phyloP scores from a whole-genome alignment of 2,329 filamentous ascomycete genomes.

The Xylariaceae sp. region DNA sequence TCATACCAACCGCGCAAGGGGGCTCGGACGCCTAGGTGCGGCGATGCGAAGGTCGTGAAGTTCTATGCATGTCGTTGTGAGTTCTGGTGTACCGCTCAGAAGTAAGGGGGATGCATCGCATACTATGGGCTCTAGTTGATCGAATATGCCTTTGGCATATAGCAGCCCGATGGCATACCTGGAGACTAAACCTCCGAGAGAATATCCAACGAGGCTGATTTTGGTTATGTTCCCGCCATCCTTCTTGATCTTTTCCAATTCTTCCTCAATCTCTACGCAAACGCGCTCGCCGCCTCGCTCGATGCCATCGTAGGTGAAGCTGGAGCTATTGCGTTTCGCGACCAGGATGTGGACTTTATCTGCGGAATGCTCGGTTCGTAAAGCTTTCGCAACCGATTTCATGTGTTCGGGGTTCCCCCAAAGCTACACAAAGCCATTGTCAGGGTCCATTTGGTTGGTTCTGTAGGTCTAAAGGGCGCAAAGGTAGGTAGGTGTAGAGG shows the following conservation, averaged over 20 bases:
- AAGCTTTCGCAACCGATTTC: slow-evolving; percentile 59
- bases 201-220: slow-evolving; percentile 86
- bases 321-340: slow-evolving; percentile 68
- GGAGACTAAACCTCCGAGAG: slow-evolving; percentile 79
- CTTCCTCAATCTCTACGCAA: slow-evolving; percentile 62
- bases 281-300: slow-evolving; percentile 65
- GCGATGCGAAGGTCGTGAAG: slow-evolving; percentile 89
- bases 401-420: slow-evolving; percentile 80
- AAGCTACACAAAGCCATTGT: slow-evolving; percentile 39
- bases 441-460: background rate
- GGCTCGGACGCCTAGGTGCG: slow-evolving; percentile 71
- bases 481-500: slow-evolving; percentile 5
- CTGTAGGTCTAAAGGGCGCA: background rate
- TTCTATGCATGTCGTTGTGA: slow-evolving; percentile 48
- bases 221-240: slow-evolving; percentile 71
- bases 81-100: background rate
- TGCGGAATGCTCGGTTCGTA: slow-evolving; percentile 57
- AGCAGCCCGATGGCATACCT: slow-evolving; percentile 84
- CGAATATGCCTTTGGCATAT: slow-evolving; percentile 74
- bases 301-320: slow-evolving; percentile 67
- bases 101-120: slow-evolving; percentile 11
- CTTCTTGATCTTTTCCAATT: slow-evolving; percentile 50
- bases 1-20: slow-evolving; percentile 63
- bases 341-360: slow-evolving; percentile 67
- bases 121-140: slow-evolving; percentile 74